These are phyloP conservation scores for Phytophthora colocasiae DNA, from an alignment of 352 stramenopile species.

Conservation along the genomic window DNA sequence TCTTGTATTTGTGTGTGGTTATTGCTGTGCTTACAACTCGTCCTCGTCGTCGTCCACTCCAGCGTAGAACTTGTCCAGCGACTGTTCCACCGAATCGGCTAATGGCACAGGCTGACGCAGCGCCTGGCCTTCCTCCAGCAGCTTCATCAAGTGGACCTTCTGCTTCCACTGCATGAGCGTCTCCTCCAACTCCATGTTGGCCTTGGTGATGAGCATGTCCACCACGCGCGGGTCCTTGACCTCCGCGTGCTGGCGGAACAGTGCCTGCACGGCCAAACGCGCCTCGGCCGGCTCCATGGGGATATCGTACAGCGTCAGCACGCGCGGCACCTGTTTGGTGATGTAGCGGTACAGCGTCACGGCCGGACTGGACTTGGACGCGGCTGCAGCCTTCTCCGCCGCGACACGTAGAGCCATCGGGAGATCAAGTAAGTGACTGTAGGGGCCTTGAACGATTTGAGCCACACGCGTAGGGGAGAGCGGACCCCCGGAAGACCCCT, in stretches of 20 bases:
- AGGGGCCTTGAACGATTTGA: constrained; percentile 25
- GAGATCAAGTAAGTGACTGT: constrained; percentile 1
- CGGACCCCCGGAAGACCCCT: constrained; percentile 13
- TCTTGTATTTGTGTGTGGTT: constrained; percentile 23
- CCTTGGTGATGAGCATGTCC: constrained; percentile 97
- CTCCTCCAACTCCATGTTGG: constrained; percentile 98
- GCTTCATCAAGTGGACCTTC: constrained; percentile 94
- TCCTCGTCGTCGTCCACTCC: constrained; percentile 81
- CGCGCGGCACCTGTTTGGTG: constrained; percentile 93
- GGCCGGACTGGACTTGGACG: constrained; percentile 62
- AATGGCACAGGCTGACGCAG: constrained; percentile 57
- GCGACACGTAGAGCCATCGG: constrained; percentile 83
- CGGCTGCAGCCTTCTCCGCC: constrained; percentile 64
- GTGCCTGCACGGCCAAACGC: constrained; percentile 88
- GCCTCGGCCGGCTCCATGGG: constrained; percentile 93
- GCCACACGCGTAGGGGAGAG: constrained; percentile 16
- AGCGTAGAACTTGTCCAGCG: constrained; percentile 85
- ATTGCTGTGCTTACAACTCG: constrained; percentile 35
- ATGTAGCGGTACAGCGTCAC: constrained; percentile 91
- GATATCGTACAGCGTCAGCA: constrained; percentile 98
- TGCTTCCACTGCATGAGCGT: constrained; percentile 98
- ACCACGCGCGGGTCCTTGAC: constrained; percentile 95
- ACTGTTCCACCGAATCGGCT: constrained; percentile 56
- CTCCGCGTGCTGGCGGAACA: constrained; percentile 95
- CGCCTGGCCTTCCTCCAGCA: constrained; percentile 71